Conservation (phyloP, 352 stramenopile genomes). For the Globisporangium alternatum region DNA sequence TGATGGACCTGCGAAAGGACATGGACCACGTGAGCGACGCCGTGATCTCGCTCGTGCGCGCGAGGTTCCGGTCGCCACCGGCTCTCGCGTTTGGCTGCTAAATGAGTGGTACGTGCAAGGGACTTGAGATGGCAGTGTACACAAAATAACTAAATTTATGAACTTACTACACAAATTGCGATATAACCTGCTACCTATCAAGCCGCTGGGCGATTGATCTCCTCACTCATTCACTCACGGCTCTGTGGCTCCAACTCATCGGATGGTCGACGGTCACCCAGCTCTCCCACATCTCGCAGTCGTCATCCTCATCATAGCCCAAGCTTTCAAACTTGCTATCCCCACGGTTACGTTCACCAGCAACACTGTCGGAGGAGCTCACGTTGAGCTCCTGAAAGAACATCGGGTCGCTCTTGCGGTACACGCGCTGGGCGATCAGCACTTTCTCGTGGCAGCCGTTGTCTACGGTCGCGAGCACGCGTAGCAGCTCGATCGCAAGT, state of each 20-base stretch:
- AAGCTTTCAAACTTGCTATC: background rate
- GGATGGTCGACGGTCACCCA: background rate
- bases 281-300: background rate
- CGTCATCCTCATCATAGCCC: background rate
- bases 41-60: background rate
- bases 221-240: background rate
- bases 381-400: background rate
- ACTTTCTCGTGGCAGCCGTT: background rate
- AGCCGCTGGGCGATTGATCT: background rate
- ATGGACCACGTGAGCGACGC: constrained; percentile 3
- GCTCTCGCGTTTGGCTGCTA: background rate
- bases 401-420: background rate
- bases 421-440: background rate
- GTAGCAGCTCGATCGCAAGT: too few relatives aligned
- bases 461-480: background rate
- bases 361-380: background rate
- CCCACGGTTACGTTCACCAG: background rate
- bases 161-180: background rate
- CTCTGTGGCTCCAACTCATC: background rate
- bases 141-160: background rate
- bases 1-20: background rate
- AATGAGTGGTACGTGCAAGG: background rate
- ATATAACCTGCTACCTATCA: background rate
- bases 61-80: background rate
- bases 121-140: background rate